A percentile compares a stretch with the other conserved stretches of the same genome.
phyloP scores from a whole-genome alignment of 306 rosid species.

The Vigna radiata region DNA sequence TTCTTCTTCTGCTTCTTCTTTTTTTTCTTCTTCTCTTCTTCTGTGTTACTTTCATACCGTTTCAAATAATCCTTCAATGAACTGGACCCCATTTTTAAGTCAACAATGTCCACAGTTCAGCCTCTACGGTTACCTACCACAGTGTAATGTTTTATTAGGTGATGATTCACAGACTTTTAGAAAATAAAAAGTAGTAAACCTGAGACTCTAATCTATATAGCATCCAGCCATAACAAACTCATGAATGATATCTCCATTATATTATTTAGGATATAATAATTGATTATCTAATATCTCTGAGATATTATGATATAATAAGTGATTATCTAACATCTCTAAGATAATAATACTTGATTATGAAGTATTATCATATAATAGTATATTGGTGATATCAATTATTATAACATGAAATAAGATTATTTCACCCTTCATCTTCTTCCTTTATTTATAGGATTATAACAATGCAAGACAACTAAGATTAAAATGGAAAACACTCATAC shows the following conservation, averaged over 20 bases:
- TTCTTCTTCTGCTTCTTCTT: slow-evolving; percentile 52
- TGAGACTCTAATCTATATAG: not conserved
- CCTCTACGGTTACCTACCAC: slow-evolving; percentile 36
- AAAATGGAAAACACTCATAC: too few relatives aligned
- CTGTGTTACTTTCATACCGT: slow-evolving; percentile 65
- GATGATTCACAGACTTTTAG: slow-evolving; percentile 20
- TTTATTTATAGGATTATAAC: too few relatives aligned
- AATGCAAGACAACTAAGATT: too few relatives aligned
- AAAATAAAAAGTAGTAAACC: not conserved
- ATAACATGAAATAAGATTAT: too few relatives aligned
- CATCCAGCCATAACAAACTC: slow-evolving; percentile 6
- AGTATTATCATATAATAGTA: too few relatives aligned
- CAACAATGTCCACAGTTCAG: slow-evolving; percentile 45
- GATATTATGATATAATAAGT: too few relatives aligned
- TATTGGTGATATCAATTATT: too few relatives aligned
- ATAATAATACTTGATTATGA: too few relatives aligned
- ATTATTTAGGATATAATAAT: too few relatives aligned
- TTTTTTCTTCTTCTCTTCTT: slow-evolving; percentile 60
- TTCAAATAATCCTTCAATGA: slow-evolving; percentile 81
- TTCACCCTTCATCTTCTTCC: too few relatives aligned
- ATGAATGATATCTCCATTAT: not conserved
- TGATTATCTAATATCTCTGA: too few relatives aligned
- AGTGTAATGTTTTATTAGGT: slow-evolving; percentile 25
- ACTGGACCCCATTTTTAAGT: slow-evolving; percentile 50
- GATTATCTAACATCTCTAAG: too few relatives aligned